These are phyloP conservation scores for Claviceps cyperi DNA, from an alignment of 2,329 filamentous ascomycete genomes.

Conservation along the genomic window DNA sequence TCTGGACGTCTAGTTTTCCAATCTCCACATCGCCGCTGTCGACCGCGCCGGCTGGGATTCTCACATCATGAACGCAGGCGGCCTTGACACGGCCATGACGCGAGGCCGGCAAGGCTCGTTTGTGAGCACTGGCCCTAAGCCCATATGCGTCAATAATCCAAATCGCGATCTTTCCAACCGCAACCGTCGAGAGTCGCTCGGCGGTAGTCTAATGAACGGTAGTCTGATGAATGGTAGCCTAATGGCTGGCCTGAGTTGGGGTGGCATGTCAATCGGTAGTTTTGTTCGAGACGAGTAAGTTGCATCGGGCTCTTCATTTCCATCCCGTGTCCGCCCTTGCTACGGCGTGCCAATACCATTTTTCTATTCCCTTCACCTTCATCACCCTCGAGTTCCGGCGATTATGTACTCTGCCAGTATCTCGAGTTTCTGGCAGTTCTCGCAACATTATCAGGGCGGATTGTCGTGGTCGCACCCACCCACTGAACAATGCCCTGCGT, in stretches of 20 bases:
- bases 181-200: slow-evolving; percentile 45
- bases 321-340: neutral
- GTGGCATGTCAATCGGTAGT: slow-evolving; percentile 86
- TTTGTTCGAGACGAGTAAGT: slow-evolving; percentile 97
- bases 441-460: neutral
- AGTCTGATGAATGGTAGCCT: too few relatives aligned
- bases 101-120: slow-evolving; percentile 50
- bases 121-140: slow-evolving; percentile 49
- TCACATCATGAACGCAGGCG: slow-evolving; percentile 44
- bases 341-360: neutral
- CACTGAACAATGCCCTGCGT: neutral
- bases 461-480: neutral
- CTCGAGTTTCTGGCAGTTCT: neutral
- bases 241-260: slow-evolving; percentile 73
- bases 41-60: slow-evolving; percentile 13
- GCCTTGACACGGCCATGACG: slow-evolving; percentile 42
- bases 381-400: neutral
- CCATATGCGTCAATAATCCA: slow-evolving; percentile 51
- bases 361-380: slow-evolving; percentile 5
- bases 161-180: slow-evolving; percentile 45
- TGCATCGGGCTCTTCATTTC: neutral
- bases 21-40: slow-evolving; percentile 9
- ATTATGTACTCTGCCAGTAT: slow-evolving; percentile 7
- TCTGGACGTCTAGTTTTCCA: slow-evolving; percentile 9
- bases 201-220: slow-evolving; percentile 56